Conservation (phyloP, 2,329 filamentous ascomycete species). For the Curvularia spicifera region DNA sequence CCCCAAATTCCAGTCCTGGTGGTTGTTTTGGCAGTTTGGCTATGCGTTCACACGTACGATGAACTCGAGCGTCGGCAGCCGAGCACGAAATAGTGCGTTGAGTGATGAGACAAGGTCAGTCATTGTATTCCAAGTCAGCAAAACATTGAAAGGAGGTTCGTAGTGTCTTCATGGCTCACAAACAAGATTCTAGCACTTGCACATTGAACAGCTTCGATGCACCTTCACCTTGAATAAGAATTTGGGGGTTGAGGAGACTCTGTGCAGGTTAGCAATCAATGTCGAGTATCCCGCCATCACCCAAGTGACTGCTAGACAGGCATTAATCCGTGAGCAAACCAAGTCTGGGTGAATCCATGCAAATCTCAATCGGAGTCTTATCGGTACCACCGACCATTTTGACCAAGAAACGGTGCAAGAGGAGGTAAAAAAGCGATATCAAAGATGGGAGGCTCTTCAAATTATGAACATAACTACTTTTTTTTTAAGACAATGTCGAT, state of each 20-base stretch:
- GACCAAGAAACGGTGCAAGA: background rate
- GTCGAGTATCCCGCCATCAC: no score
- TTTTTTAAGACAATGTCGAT: background rate
- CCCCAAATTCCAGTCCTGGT: background rate
- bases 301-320: no score
- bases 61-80: background rate
- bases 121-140: background rate
- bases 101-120: background rate
- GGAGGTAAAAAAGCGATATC: no score
- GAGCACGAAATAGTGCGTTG: background rate
- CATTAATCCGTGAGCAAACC: background rate
- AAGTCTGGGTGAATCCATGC: background rate
- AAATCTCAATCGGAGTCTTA: background rate
- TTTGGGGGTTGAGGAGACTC: background rate
- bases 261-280: background rate
- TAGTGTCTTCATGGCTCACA: background rate
- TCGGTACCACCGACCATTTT: background rate
- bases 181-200: background rate
- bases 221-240: background rate
- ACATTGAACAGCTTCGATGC: no score
- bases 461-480: background rate
- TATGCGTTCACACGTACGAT: background rate
- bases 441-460: no score
- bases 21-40: background rate
- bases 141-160: background rate